phyloP scores from a whole-genome alignment of 148 eudicot species.

The Linanthus parryae region DNA sequence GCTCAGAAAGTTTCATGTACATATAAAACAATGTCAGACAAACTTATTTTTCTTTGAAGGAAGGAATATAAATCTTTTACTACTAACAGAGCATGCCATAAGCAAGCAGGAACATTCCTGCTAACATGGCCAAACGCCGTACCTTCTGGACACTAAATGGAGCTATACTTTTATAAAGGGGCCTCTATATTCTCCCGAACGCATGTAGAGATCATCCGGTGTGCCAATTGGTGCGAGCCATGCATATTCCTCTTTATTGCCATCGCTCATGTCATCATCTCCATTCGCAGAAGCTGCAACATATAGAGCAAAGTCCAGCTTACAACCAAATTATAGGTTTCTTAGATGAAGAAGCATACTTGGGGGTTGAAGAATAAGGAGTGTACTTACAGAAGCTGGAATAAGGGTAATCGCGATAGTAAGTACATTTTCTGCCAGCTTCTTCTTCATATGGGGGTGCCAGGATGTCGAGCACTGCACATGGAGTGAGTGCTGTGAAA shows the following conservation, averaged over 20 bases:
- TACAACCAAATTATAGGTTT: background rate
- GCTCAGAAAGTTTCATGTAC: too few relatives aligned
- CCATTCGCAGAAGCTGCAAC: conserved; percentile 27
- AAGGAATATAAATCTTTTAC: too few relatives aligned
- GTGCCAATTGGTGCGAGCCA: conserved; percentile 80
- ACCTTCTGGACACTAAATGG: too few relatives aligned
- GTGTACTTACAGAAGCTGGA: conserved; percentile 66
- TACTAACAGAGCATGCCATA: too few relatives aligned
- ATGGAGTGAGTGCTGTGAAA: conserved; percentile 84
- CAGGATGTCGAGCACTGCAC: conserved; percentile 93
- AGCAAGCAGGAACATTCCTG: too few relatives aligned
- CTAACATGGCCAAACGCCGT: too few relatives aligned
- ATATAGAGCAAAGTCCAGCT: background rate
- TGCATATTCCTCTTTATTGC: conserved; percentile 61
- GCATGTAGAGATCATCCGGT: conserved; percentile 70
- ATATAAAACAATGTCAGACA: too few relatives aligned
- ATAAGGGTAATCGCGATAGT: conserved; percentile 85
- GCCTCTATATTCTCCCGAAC: conserved; percentile 53
- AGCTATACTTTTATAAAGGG: conserved; percentile 43
- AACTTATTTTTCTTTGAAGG: too few relatives aligned
- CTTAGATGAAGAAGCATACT: background rate
- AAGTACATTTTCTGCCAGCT: conserved; percentile 87
- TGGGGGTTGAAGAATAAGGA: background rate
- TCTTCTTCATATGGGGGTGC: conserved; percentile 77
- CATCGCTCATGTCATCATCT: conserved; percentile 20